These are phyloP conservation scores for Xylaria sp. DNA, from an alignment of 2,329 filamentous ascomycete species.

Conservation along the genomic window DNA sequence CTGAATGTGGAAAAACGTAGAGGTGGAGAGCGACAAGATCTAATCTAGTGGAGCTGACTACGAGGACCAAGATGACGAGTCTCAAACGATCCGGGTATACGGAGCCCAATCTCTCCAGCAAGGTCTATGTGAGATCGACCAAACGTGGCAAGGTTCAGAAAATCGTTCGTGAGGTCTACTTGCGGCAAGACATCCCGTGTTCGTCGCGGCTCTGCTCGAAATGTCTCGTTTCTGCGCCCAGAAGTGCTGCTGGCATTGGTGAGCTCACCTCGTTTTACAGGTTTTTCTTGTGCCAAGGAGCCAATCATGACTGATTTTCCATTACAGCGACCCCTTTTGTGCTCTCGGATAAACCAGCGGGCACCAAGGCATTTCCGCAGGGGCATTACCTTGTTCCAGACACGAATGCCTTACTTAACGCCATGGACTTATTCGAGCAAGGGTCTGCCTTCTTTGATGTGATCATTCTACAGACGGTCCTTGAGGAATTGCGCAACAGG, in stretches of 20 bases:
- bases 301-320: constrained; percentile 34
- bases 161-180: constrained; percentile 95
- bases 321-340: constrained; percentile 79
- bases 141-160: constrained; percentile 98
- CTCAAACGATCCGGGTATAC: constrained; percentile 67
- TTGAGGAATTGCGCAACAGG: constrained; percentile 94
- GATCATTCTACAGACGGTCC: constrained; percentile 93
- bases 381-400: constrained; percentile 96
- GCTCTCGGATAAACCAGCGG: constrained; percentile 87
- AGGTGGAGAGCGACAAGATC: neutral
- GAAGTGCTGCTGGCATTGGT: constrained; percentile 83
- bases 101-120: constrained; percentile 86
- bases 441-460: constrained; percentile 94
- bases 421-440: constrained; percentile 97
- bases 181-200: constrained; percentile 96
- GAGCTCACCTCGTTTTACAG: constrained; percentile 43
- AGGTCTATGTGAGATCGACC: constrained; percentile 93
- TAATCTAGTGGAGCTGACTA: neutral
- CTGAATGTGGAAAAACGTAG: neutral
- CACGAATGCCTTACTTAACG: constrained; percentile 93
- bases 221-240: constrained; percentile 79
- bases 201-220: constrained; percentile 86
- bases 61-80: constrained; percentile 64
- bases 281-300: constrained; percentile 3
- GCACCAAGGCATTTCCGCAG: constrained; percentile 81